These are phyloP conservation scores for Phytophthora rubi DNA, from an alignment of 352 stramenopile genomes.

Conservation along the genomic window DNA sequence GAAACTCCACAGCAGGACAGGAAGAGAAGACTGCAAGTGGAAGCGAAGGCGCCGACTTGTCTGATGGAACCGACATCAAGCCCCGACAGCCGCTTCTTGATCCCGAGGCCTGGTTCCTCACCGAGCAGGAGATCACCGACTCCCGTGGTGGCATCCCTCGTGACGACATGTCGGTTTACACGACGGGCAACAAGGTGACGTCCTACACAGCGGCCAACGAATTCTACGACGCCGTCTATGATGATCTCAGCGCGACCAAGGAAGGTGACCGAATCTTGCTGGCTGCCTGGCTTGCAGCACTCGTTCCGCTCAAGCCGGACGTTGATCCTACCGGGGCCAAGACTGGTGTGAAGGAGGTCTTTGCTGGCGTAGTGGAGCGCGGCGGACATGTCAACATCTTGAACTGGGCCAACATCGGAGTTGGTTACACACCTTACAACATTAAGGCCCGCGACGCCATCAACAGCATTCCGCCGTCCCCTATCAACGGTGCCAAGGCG, in stretches of 20 bases:
- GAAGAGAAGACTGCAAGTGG: background rate
- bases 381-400: constrained; percentile 51
- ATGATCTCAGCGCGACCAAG: constrained; percentile 38
- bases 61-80: constrained; percentile 19
- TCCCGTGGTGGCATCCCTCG: constrained; percentile 50
- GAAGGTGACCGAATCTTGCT: constrained; percentile 38
- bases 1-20: background rate
- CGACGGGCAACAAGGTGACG: constrained; percentile 50
- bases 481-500: constrained; percentile 22
- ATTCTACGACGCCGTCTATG: constrained; percentile 50
- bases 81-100: constrained; percentile 47
- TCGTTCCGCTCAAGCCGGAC: constrained; percentile 48
- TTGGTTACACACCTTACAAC: constrained; percentile 38
- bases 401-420: constrained; percentile 53
- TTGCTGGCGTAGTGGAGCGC: constrained; percentile 36
- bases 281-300: constrained; percentile 49
- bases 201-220: constrained; percentile 44
- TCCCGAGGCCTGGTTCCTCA: constrained; percentile 56
- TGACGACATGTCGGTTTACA: constrained; percentile 39
- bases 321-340: constrained; percentile 20
- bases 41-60: constrained; percentile 1
- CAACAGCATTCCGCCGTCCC: constrained; percentile 36
- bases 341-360: constrained; percentile 39
- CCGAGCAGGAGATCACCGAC: constrained; percentile 46
- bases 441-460: constrained; percentile 45